Percentiles rank a stretch among this genome's conserved stretches.
These are phyloP conservation scores for Staphylotrichum longicolle DNA, from an alignment of 495 filamentous ascomycete species.

Conservation along the genomic window DNA sequence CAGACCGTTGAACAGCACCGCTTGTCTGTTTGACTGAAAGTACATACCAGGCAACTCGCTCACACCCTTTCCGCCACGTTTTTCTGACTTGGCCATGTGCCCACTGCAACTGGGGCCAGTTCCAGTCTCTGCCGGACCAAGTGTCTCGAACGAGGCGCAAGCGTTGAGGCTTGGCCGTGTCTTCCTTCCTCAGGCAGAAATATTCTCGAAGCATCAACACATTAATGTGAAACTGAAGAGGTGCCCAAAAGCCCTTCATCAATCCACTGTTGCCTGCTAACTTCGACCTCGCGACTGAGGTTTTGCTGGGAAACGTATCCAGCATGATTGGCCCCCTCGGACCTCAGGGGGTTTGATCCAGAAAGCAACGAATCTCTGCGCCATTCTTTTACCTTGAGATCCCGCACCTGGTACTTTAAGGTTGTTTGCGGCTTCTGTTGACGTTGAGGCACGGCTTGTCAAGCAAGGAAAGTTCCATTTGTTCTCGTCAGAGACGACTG, in stretches of 20 bases:
- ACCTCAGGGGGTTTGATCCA: not conserved
- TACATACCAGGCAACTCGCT: not conserved
- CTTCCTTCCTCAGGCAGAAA: constrained; percentile 2
- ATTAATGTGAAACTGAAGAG: not conserved
- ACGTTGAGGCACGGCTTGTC: too few relatives aligned
- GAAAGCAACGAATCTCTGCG: not conserved
- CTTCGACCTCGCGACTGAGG: not conserved
- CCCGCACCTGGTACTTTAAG: too few relatives aligned
- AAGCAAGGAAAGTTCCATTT: too few relatives aligned
- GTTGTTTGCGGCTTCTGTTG: too few relatives aligned
- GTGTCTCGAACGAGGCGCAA: not conserved
- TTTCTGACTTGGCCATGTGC: not conserved
- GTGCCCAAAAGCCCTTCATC: not conserved
- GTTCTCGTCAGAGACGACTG: too few relatives aligned
- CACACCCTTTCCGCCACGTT: not conserved
- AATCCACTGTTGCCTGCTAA: not conserved
- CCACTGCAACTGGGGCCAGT: not conserved
- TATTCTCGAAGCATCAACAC: not conserved
- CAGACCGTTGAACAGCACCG: not conserved
- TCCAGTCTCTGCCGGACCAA: not conserved
- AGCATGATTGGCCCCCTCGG: constrained; percentile 8
- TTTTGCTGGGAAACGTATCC: not conserved
- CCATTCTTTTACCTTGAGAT: too few relatives aligned
- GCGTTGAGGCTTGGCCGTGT: not conserved
- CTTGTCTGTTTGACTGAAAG: not conserved